phyloP scores from a whole-genome alignment of 208 protist genomes.

The Herpetomonas samuelpessoai region DNA sequence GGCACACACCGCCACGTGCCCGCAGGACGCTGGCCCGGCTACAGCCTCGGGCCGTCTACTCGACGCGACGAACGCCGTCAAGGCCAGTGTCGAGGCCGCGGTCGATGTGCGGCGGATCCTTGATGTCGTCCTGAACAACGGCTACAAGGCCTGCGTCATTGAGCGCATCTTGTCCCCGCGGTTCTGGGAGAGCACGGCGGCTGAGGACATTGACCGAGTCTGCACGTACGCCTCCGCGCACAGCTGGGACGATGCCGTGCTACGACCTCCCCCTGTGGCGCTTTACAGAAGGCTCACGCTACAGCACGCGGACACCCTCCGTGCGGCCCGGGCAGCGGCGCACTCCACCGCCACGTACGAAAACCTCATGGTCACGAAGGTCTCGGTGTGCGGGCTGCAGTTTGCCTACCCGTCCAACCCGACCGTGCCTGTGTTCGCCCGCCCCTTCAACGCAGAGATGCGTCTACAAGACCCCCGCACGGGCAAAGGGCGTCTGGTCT shows the following conservation, averaged over 20 bases:
- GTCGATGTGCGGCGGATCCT: conserved; percentile 41
- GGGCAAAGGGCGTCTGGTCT: conserved; percentile 46
- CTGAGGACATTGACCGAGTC: conserved; percentile 11
- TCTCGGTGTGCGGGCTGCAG: too few relatives aligned
- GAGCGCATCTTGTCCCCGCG: conserved; percentile 38
- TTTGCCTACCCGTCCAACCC: too few relatives aligned
- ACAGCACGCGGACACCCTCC: too few relatives aligned
- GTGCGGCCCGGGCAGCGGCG: too few relatives aligned
- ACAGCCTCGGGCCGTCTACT: conserved; percentile 34
- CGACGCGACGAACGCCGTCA: conserved; percentile 33
- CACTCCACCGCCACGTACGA: too few relatives aligned
- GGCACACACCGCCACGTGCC: conserved; percentile 16
- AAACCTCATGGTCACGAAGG: too few relatives aligned
- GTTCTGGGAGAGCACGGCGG: conserved; percentile 46
- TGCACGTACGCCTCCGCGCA: too few relatives aligned
- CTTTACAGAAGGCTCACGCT: too few relatives aligned
- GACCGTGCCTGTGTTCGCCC: conserved; percentile 15
- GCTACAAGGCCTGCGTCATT: conserved; percentile 70
- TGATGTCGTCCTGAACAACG: conserved; percentile 66
- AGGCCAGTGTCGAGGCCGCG: conserved; percentile 26
- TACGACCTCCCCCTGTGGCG: too few relatives aligned
- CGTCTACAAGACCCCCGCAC: conserved; percentile 15
- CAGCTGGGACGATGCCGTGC: too few relatives aligned
- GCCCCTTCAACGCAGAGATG: background rate
- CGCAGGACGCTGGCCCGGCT: too few relatives aligned